These are phyloP conservation scores for Leccinellum rugosiceps DNA, from an alignment of 768 basidiomycete species.

Conservation along the genomic window DNA sequence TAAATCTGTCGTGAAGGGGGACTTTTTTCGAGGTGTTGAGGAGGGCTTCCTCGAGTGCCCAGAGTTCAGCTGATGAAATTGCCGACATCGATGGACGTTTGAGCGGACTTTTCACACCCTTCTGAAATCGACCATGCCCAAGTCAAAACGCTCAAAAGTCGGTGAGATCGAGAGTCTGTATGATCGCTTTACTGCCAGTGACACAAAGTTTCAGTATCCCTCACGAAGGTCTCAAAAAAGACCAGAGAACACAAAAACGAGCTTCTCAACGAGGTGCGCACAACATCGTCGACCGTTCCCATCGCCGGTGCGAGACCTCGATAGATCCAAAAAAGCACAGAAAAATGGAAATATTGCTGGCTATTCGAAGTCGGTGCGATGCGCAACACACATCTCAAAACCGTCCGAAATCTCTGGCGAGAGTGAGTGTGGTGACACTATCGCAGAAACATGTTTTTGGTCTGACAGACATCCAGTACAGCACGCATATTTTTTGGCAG, in stretches of 20 bases:
- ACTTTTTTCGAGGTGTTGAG: conserved; percentile 73
- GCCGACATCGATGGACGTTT: conserved; percentile 34
- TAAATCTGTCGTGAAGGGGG: conserved; percentile 82
- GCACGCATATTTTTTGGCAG: conserved; percentile 89
- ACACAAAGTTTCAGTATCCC: conserved; percentile 56
- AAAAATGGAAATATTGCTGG: conserved; percentile 96
- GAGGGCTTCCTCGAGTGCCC: conserved; percentile 66
- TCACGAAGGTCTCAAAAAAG: conserved; percentile 94
- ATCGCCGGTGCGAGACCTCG: conserved; percentile 25
- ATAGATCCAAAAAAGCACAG: conserved; percentile 77
- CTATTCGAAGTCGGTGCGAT: conserved; percentile 93
- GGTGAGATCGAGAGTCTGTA: conserved; percentile 47
- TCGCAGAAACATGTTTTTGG: neutral
- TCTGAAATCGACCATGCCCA: conserved; percentile 58
- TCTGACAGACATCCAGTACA: conserved; percentile 34
- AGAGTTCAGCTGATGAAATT: conserved; percentile 53
- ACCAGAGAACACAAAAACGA: conserved; percentile 86
- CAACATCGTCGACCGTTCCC: conserved; percentile 1
- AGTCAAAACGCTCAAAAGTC: conserved; percentile 85
- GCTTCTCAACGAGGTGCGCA: conserved; percentile 72
- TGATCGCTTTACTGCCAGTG: neutral
- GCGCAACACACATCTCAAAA: conserved; percentile 93
- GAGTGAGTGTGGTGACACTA: conserved; percentile 49
- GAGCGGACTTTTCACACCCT: conserved; percentile 44
- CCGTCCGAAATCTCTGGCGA: conserved; percentile 91